Percentiles rank a stretch among this genome's conserved stretches.
Evolutionary conservation across 2,329 filamentous ascomycete genomes (phyloP).

Genomic region (Hymenoscyphus occultus): DNA sequence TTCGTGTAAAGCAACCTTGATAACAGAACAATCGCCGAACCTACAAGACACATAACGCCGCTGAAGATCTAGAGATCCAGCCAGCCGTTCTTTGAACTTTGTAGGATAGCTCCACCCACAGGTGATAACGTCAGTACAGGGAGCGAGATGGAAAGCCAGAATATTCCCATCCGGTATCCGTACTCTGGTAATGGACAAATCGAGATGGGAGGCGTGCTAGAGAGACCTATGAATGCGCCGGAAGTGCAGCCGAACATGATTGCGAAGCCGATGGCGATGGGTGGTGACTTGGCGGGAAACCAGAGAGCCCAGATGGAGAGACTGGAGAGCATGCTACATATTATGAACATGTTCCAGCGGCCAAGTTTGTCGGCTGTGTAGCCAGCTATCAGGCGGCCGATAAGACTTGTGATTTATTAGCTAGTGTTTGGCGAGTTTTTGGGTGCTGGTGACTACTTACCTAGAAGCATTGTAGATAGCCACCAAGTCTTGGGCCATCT

Average conservation of each 20-base stretch:
- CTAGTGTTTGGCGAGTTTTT: not conserved
- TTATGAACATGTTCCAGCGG: conserved; percentile 24
- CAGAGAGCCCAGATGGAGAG: conserved; percentile 4
- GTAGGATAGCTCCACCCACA: conserved; percentile 12
- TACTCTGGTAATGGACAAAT: conserved; percentile 12
- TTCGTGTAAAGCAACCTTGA: conserved; percentile 4
- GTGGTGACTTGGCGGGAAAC: not conserved
- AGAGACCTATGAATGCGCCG: conserved; percentile 29
- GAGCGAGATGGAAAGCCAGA: conserved; percentile 9
- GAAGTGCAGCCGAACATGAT: conserved; percentile 34
- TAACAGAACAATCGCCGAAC: not conserved
- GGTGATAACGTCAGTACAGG: conserved; percentile 7
- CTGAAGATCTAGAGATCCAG: conserved; percentile 13
- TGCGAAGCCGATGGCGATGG: conserved; percentile 28
- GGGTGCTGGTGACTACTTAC: not conserved
- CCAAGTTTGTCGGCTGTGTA: conserved; percentile 23
- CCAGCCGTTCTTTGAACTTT: not conserved
- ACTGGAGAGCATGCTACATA: not conserved
- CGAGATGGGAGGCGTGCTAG: conserved; percentile 5
- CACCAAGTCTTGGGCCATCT: conserved; percentile 25
- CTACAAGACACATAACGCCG: conserved; percentile 11
- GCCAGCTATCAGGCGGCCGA: conserved; percentile 24
- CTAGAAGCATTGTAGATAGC: conserved; percentile 25
- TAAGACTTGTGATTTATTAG: conserved; percentile 8
- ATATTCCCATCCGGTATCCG: conserved; percentile 8